Base-by-base conservation (phyloP, 2,329 filamentous ascomycete species). In the Fusarium albidum region DNA sequence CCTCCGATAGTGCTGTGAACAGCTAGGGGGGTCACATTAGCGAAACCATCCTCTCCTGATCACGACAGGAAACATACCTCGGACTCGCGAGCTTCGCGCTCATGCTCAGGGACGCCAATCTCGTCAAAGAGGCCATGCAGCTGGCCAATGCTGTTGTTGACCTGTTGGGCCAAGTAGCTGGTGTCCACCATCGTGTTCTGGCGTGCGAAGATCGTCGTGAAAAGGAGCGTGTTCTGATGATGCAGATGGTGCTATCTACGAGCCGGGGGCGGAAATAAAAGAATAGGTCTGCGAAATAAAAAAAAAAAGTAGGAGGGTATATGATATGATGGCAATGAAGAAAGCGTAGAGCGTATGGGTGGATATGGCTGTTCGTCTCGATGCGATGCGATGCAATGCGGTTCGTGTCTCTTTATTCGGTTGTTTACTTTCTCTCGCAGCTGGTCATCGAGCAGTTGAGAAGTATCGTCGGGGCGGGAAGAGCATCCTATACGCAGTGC, bases 121-220 rank as follows among this genome's bases (percentile, higher is more conserved):
- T 99, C 94, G 73, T 99, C 95, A 70, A 97, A 99, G 52, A 98
- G 84, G 62, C 90, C 90, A 76, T 98, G 94, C 56, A 99, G 84
- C 76, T 97, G 92, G 74, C 86, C 86, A 72, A 98, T 92, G 71
- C 96, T 97, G 68, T 85, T 92, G 65, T 92, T 95, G 77, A 99
- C 91, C 84, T 98, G 95, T 74, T 96, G 92, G 67, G 92, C 90
- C 71, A 98, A 82, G 75, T 96, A 96, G 73, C 90, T 91, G 53
- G 93, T 92, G 77, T 97, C 93, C 87, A 97, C 59, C 59, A 62
- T 62, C 15, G 52, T 96, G 67, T 49, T 57, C 54, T n/a, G 21
- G 28, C 41, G 49, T 32, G 44, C 47, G 43, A 33, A 48, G 41
- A 56, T 52, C 37, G 54, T 28, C 28, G 28, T 38, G 43, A 39